These are phyloP conservation scores for Talaromyces atroroseus DNA, from an alignment of 2,329 filamentous ascomycete genomes.

Conservation along the genomic window DNA sequence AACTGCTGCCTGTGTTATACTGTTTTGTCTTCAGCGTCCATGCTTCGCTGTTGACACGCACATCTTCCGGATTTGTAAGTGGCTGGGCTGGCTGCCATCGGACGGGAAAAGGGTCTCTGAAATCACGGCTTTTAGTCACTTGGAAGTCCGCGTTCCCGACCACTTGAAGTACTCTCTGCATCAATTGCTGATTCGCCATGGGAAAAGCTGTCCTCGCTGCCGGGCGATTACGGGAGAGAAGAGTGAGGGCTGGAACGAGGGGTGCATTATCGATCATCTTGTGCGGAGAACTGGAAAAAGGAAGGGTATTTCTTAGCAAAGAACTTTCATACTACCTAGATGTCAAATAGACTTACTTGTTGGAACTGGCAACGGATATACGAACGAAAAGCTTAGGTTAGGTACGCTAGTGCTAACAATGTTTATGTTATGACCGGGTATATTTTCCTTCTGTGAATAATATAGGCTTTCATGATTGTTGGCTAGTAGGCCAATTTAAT, in stretches of 20 bases:
- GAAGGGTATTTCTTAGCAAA: constrained; percentile 20
- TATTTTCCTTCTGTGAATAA: no score
- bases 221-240: constrained; percentile 56
- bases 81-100: constrained; percentile 57
- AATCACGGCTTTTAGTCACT: constrained; percentile 52
- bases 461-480: no score
- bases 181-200: constrained; percentile 57
- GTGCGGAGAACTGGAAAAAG: constrained; percentile 53
- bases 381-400: no score
- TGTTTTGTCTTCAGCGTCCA: constrained; percentile 60
- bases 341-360: no score
- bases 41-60: constrained; percentile 63
- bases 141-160: constrained; percentile 57
- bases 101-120: constrained; percentile 34
- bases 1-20: constrained; percentile 58
- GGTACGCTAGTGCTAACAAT: no score
- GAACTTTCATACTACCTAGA: no score
- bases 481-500: no score
- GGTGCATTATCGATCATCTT: constrained; percentile 60
- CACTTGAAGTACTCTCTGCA: constrained; percentile 60
- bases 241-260: constrained; percentile 58
- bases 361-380: no score
- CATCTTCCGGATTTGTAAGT: constrained; percentile 58
- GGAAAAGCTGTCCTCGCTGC: constrained; percentile 57
- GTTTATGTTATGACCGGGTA: no score